These are phyloP conservation scores for Coprinopsis strossmayeri DNA, from an alignment of 768 basidiomycete genomes.

Conservation along the genomic window DNA sequence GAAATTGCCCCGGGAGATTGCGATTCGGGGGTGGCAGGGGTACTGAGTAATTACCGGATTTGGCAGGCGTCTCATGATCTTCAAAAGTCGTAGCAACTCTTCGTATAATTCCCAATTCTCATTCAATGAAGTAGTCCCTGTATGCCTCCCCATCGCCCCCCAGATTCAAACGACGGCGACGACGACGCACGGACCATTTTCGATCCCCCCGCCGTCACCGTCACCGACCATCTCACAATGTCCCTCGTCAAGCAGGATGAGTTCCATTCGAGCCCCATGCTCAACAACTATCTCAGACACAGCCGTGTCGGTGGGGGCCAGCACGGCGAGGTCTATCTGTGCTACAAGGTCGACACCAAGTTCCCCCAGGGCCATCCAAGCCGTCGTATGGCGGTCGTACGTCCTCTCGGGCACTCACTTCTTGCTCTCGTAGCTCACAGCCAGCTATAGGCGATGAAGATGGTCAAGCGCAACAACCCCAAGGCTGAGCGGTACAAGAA, in stretches of 20 bases:
- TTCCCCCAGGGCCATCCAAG: conserved; percentile 32
- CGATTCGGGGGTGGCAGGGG: conserved; percentile 20
- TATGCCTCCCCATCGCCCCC: background rate
- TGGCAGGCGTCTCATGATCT: conserved; percentile 27
- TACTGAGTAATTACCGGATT: conserved; percentile 17
- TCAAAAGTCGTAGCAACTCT: conserved; percentile 24
- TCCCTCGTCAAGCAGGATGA: conserved; percentile 24
- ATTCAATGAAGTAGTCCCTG: conserved; percentile 1
- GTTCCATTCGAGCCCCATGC: conserved; percentile 28
- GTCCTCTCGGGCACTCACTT: conserved; percentile 13
- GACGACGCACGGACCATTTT: background rate
- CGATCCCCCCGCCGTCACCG: conserved; percentile 30
- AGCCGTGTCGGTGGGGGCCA: conserved; percentile 79
- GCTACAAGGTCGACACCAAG: conserved; percentile 39
- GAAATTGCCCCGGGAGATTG: conserved; percentile 12
- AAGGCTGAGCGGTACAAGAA: conserved; percentile 44
- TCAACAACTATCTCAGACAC: conserved; percentile 85
- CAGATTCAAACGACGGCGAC: background rate
- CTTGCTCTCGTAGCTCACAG: background rate
- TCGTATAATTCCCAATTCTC: no score
- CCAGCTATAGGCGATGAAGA: conserved; percentile 67
- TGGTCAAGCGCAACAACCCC: conserved; percentile 64
- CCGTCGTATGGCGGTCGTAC: conserved; percentile 38
- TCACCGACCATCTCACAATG: conserved; percentile 41
- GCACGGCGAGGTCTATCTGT: conserved; percentile 85